phyloP scores from a whole-genome alignment of 805 yeast species.

The Allodekkera sacchari region DNA sequence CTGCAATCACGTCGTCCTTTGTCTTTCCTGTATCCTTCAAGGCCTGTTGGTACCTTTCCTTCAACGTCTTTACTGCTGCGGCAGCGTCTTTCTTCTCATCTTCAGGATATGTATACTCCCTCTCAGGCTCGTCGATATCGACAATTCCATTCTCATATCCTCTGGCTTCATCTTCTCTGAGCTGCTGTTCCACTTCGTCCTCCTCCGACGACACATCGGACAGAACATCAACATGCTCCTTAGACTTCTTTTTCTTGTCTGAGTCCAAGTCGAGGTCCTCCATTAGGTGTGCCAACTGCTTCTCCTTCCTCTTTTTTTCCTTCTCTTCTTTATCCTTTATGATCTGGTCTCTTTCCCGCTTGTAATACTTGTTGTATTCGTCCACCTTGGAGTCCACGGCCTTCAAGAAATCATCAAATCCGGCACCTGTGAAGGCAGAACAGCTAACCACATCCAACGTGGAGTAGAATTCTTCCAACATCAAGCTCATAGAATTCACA shows the following conservation, averaged over 20 bases:
- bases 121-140: constrained; percentile 30
- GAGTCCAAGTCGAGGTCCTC: constrained; percentile 69
- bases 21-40: constrained; percentile 53
- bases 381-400: constrained; percentile 81
- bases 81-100: constrained; percentile 43
- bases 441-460: constrained; percentile 90
- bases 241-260: constrained; percentile 21
- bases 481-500: constrained; percentile 89
- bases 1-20: constrained; percentile 61
- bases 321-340: constrained; percentile 67
- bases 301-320: constrained; percentile 64
- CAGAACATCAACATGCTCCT: constrained; percentile 36
- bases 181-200: constrained; percentile 41
- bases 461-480: constrained; percentile 93
- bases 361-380: constrained; percentile 78
- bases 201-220: constrained; percentile 40
- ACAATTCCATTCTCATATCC: constrained; percentile 36
- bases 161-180: constrained; percentile 39
- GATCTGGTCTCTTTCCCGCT: constrained; percentile 78
- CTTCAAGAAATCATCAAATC: constrained; percentile 83
- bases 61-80: constrained; percentile 39
- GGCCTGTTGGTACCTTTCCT: constrained; percentile 66
- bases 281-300: constrained; percentile 66
- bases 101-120: constrained; percentile 56
- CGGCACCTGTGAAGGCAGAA: constrained; percentile 87